Evolutionary conservation across 192 early-diverging fungal species (phyloP).

Genomic region (Funneliformis geosporum): DNA sequence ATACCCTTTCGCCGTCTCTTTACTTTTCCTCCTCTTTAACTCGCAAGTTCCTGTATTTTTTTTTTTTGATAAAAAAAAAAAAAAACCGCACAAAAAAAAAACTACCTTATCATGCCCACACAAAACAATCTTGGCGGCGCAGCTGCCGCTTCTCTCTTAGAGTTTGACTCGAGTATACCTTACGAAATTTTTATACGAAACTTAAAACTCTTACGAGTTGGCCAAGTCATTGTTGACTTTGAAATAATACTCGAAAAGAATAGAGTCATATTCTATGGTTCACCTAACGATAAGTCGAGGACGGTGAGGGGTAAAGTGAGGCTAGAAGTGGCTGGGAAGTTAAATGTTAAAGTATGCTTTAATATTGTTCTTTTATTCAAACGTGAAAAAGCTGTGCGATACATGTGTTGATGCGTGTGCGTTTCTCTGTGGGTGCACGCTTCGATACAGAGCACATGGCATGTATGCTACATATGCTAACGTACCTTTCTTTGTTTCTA

Average conservation of each 20-base stretch:
- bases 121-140: not conserved
- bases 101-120: not conserved
- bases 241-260: slow-evolving; percentile 21
- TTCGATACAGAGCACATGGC: not conserved
- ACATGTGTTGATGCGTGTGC: too few species aligned
- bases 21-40: not conserved
- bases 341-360: slow-evolving; percentile 18
- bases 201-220: slow-evolving; percentile 7
- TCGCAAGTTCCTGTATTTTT: not conserved
- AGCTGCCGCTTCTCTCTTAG: not conserved
- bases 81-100: not conserved
- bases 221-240: slow-evolving; percentile 22
- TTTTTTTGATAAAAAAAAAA: not conserved
- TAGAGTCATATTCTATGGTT: slow-evolving; percentile 16
- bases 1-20: not conserved
- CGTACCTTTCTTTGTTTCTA: too few species aligned
- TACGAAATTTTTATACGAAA: slow-evolving; percentile 15
- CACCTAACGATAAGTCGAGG: not conserved
- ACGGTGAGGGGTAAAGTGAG: slow-evolving; percentile 26
- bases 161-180: slow-evolving; percentile 18
- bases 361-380: not conserved
- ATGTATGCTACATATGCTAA: too few species aligned
- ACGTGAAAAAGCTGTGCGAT: not conserved
- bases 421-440: not conserved
- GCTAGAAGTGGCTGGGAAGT: slow-evolving; percentile 23